A percentile compares a stretch with the other conserved stretches of the same genome.
These are phyloP conservation scores for Cucurbita pepo DNA, from an alignment of 306 rosid genomes.

Conservation along the genomic window DNA sequence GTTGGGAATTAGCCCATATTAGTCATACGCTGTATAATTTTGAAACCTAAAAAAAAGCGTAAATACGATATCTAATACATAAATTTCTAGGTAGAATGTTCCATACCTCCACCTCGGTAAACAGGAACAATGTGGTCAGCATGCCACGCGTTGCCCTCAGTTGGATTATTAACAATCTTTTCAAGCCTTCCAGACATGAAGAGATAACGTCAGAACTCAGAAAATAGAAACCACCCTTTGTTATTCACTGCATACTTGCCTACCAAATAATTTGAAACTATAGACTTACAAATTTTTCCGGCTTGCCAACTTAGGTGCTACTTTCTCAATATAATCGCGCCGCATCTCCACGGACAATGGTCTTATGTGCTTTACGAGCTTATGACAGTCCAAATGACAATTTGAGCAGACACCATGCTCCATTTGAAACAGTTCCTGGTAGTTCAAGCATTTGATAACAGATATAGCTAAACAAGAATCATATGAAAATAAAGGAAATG, in stretches of 20 bases:
- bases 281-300: conserved; percentile 55
- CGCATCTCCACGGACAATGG: conserved; percentile 59
- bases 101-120: conserved; percentile 84
- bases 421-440: conserved; percentile 79
- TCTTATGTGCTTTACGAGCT: conserved; percentile 52
- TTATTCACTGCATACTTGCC: background rate
- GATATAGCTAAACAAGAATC: background rate
- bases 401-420: conserved; percentile 75
- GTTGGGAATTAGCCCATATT: background rate
- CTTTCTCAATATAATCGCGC: conserved; percentile 51
- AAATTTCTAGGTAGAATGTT: background rate
- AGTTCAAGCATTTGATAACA: background rate
- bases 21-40: background rate
- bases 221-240: background rate
- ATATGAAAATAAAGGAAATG: background rate
- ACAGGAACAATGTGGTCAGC: conserved; percentile 95
- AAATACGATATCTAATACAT: background rate
- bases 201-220: conserved; percentile 4
- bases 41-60: background rate
- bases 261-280: background rate
- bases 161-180: conserved; percentile 65
- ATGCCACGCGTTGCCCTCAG: conserved; percentile 91
- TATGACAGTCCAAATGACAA: conserved; percentile 81
- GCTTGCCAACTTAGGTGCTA: conserved; percentile 59
- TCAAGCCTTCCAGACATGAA: conserved; percentile 42